Base-by-base conservation (phyloP, 768 basidiomycete species). In the Amylocystis lapponica region DNA sequence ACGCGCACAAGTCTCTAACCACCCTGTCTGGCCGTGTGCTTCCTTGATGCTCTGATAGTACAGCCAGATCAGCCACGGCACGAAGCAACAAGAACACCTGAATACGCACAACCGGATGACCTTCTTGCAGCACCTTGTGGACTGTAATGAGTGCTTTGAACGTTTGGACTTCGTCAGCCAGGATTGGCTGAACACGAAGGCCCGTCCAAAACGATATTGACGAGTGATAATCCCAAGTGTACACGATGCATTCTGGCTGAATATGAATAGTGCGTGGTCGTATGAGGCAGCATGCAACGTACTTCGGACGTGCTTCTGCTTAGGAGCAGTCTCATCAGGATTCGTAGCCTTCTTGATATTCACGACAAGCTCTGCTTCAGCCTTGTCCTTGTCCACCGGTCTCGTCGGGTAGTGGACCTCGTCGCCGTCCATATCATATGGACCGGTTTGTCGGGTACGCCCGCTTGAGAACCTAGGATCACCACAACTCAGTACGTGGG, bases 241-340 rank as follows among this genome's bases (percentile, higher is more conserved):
- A 99, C 20, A 98, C 90, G 61, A 99, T 97, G 57, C 88, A 91
- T 71, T 97, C 95, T 98, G 63, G 9, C 12, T 19, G 16, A 12
- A 25, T 5, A 29, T 38, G 27, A 49, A n/a, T 26, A 20, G n/a
- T 11, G 27, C 26, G 31, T 30, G 36, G 11, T 11, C 13, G n/a
- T 13, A 45, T 45, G 27, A 36, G 31, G 44, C 10, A 1, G 27
- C n/a, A 21, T 20, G 16, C 26, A n/a, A 74, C 85, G 62, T 67
- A 97, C 95, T 98, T 62, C 96, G 81, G 56, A 99, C 96, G 61
- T 99, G 96, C 62, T 99, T 99, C 76, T 97, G 94, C 66, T 99
- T 99, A 7, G 96, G 96, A 4, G 96, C 95, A 22, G 81, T 79
- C 70, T 98, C 96, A 39, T 99, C 96, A 31, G 91, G 71, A 58